Evolutionary conservation across 352 stramenopile species (phyloP).

Genomic region (Pelagophyceae sp.): DNA sequence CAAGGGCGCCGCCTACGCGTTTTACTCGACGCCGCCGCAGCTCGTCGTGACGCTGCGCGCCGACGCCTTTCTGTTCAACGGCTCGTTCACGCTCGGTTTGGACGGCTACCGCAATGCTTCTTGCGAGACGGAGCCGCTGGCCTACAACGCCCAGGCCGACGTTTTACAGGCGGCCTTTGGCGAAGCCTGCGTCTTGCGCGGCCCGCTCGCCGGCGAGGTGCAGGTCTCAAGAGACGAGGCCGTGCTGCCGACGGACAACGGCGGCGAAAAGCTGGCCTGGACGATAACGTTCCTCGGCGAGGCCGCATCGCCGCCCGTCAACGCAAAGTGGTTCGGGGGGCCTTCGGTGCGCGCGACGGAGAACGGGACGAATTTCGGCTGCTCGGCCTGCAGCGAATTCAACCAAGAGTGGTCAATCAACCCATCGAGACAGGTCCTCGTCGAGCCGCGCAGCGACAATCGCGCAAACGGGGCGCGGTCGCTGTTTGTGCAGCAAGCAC

Average conservation of each 20-base stretch:
- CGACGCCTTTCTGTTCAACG: constrained; percentile 41
- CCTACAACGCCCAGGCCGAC: constrained; percentile 51
- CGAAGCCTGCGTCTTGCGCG: constrained; percentile 22
- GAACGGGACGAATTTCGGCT: constrained; percentile 32
- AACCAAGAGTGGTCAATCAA: constrained; percentile 22
- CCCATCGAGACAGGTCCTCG: constrained; percentile 7
- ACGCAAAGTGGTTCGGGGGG: constrained; percentile 38
- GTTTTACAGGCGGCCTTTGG: constrained; percentile 69
- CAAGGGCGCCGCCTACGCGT: constrained; percentile 51
- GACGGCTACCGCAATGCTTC: constrained; percentile 50
- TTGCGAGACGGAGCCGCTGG: constrained; percentile 52
- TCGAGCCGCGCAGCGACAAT: not conserved
- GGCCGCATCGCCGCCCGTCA: constrained; percentile 31
- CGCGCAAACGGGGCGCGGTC: too few relatives aligned
- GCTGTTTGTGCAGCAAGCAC: constrained; percentile 3
- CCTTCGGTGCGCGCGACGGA: constrained; percentile 28
- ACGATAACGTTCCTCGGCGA: constrained; percentile 44
- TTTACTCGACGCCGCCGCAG: constrained; percentile 42
- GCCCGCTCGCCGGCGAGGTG: not conserved
- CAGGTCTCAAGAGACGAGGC: constrained; percentile 41
- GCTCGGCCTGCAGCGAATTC: constrained; percentile 36
- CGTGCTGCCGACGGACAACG: constrained; percentile 36
- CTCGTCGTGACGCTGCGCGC: constrained; percentile 43
- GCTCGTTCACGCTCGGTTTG: constrained; percentile 61
- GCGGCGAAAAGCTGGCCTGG: constrained; percentile 33